Evolutionary conservation across 305 asterid genomes (phyloP).

Genomic region (Fraxinus nigra): DNA sequence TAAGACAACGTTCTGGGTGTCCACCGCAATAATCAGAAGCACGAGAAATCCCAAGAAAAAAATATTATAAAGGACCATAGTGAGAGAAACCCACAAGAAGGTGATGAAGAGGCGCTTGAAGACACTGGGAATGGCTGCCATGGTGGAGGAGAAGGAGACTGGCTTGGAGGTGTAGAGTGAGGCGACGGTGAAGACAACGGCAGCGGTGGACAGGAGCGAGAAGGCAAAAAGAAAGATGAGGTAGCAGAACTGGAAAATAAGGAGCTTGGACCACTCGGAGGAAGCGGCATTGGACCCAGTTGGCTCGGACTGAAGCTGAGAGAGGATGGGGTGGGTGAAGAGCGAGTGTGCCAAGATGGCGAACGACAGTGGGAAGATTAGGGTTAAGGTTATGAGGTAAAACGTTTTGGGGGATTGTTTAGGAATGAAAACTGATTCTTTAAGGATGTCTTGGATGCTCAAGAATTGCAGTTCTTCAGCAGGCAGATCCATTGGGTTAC

Average conservation of each 20-base stretch:
- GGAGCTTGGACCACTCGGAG: constrained; percentile 24
- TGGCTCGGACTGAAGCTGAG: neutral
- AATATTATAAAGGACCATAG: constrained; percentile 12
- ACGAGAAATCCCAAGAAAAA: constrained; percentile 8
- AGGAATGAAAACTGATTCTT: constrained; percentile 44
- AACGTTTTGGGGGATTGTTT: constrained; percentile 35
- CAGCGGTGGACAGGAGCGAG: neutral
- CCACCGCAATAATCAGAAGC: neutral
- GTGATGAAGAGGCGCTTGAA: constrained; percentile 1
- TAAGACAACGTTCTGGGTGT: neutral
- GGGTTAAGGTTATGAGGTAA: constrained; percentile 20
- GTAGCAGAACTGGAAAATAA: constrained; percentile 17
- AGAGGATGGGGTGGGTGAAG: neutral
- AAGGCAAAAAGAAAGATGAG: constrained; percentile 5
- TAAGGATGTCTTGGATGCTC: constrained; percentile 30
- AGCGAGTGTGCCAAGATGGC: constrained; percentile 51
- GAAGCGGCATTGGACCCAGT: neutral
- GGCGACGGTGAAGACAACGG: neutral
- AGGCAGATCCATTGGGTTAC: constrained; percentile 38
- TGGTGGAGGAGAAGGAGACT: neutral
- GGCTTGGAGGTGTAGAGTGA: neutral
- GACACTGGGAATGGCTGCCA: neutral
- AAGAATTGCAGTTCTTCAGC: constrained; percentile 43
- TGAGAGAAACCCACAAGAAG: constrained; percentile 11
- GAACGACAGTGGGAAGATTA: constrained; percentile 48